These are phyloP conservation scores for Obelidium mucronatum DNA, from an alignment of 192 early-diverging fungal genomes.

Conservation along the genomic window DNA sequence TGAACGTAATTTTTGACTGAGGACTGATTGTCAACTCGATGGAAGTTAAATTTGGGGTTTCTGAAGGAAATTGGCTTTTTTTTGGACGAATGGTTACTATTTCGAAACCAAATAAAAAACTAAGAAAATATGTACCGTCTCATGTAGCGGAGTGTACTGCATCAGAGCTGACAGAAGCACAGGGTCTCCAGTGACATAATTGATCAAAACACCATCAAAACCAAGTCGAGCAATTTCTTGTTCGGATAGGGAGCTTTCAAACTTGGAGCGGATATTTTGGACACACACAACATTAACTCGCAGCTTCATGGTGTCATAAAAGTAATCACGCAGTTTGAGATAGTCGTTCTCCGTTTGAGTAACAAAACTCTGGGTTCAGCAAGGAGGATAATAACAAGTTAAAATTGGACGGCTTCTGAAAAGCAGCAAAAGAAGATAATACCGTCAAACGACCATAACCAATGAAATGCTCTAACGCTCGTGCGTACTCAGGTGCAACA, in stretches of 20 bases:
- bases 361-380: conserved; percentile 76
- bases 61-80: not conserved
- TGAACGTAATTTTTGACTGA: conserved; percentile 34
- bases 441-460: conserved; percentile 56
- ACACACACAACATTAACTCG: conserved; percentile 49
- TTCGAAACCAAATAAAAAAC: not conserved
- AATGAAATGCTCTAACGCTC: conserved; percentile 70
- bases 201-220: conserved; percentile 78
- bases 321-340: conserved; percentile 64
- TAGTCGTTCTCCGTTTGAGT: conserved; percentile 84
- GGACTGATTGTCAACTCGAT: conserved; percentile 13
- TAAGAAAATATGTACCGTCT: no score
- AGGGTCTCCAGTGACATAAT: conserved; percentile 77
- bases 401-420: not conserved
- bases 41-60: conserved; percentile 12
- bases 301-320: conserved; percentile 67
- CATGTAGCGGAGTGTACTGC: conserved; percentile 63
- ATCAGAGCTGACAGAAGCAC: conserved; percentile 73
- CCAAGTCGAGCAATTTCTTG: conserved; percentile 60
- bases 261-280: not conserved
- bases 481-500: conserved; percentile 66
- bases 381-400: not conserved
- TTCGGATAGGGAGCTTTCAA: conserved; percentile 12
- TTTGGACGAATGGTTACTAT: not conserved
- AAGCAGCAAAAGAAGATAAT: conserved; percentile 18